Conservation (phyloP, 768 basidiomycete species). For the Leccinum subgranulosum region DNA sequence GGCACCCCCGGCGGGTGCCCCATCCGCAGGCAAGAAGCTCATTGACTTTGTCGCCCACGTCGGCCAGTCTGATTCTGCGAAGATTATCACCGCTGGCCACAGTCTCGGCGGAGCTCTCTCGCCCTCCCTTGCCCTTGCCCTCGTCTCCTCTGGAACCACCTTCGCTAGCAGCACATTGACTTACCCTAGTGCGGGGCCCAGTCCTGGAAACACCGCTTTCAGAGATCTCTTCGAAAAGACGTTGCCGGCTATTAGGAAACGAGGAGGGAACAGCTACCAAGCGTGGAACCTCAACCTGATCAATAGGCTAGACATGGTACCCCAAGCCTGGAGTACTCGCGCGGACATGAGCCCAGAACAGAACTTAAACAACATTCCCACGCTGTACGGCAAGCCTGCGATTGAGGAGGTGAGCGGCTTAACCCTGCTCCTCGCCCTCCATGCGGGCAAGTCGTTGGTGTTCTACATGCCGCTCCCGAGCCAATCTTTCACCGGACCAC, state of each 20-base stretch:
- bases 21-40: background rate
- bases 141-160: background rate
- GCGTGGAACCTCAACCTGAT: conserved; percentile 15
- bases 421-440: background rate
- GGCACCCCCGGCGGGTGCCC: background rate
- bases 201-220: conserved; percentile 9
- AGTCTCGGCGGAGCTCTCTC: conserved; percentile 11
- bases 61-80: background rate
- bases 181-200: conserved; percentile 7
- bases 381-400: background rate
- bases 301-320: conserved; percentile 8
- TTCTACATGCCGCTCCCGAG: background rate
- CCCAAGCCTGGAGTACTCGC: conserved; percentile 15
- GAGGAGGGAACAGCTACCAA: background rate
- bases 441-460: background rate
- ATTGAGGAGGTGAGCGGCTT: background rate
- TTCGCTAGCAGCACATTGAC: background rate
- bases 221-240: background rate
- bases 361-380: conserved; percentile 2
- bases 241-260: background rate
- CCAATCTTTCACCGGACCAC: background rate
- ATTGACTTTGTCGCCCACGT: background rate
- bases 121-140: conserved; percentile 7
- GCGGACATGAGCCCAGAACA: no score
- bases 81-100: conserved; percentile 10